phyloP scores from a whole-genome alignment of 495 filamentous ascomycete species.

The Trichoderma parareesei region DNA sequence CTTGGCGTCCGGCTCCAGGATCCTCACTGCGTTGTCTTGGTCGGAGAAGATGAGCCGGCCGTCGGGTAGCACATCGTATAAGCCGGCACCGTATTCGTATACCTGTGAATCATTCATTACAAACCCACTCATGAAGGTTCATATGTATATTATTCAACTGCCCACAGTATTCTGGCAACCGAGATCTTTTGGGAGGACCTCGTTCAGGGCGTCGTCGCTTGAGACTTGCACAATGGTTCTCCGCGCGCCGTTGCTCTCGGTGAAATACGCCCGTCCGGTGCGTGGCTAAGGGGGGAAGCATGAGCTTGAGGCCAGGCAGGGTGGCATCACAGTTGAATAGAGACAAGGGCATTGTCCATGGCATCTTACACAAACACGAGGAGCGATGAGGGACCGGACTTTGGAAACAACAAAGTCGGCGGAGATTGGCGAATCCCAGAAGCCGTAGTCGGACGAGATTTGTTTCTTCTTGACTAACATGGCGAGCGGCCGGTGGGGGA shows the following conservation, averaged over 20 bases:
- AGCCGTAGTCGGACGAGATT: background rate
- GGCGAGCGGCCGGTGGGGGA: background rate
- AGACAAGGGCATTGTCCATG: background rate
- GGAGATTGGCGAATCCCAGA: background rate
- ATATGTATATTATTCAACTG: no score
- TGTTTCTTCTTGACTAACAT: background rate
- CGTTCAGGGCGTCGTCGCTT: conserved; percentile 20
- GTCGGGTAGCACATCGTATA: conserved; percentile 23
- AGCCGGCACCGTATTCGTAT: conserved; percentile 40
- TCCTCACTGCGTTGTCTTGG: conserved; percentile 28
- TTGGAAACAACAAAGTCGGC: background rate
- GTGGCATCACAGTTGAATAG: background rate
- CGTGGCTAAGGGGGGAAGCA: background rate
- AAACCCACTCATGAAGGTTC: no score
- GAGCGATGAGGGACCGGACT: background rate
- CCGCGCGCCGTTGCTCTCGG: background rate
- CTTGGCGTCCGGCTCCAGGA: conserved; percentile 24
- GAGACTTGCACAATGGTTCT: conserved; percentile 31
- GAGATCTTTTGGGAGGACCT: conserved; percentile 34
- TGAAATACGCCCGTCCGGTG: conserved; percentile 8
- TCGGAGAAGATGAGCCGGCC: conserved; percentile 37
- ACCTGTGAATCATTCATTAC: conserved; percentile 13
- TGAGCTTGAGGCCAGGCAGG: no score
- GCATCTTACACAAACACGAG: background rate
- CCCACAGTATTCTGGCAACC: conserved; percentile 25